These are phyloP conservation scores for Paracorniculantispora psalliotae DNA, from an alignment of 2,329 filamentous ascomycete genomes.

Conservation along the genomic window DNA sequence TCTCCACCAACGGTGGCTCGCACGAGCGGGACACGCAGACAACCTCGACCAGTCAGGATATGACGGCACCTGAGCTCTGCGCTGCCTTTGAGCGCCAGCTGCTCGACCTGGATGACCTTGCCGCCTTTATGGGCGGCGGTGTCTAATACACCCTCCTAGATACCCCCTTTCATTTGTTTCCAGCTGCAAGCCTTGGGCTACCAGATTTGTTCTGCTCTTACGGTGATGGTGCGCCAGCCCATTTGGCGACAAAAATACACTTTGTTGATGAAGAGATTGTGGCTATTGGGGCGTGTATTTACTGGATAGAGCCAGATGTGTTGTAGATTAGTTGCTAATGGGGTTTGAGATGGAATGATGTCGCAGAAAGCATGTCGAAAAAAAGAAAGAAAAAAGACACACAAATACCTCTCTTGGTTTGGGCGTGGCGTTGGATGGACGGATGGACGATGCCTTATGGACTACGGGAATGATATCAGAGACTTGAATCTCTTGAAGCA, in stretches of 20 bases:
- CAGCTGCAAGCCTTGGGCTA: neutral
- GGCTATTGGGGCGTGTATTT: too few relatives aligned
- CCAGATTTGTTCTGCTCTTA: slow-evolving; percentile 7
- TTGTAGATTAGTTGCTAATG: neutral
- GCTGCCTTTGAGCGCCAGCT: slow-evolving; percentile 56
- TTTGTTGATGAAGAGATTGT: neutral
- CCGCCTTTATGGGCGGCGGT: slow-evolving; percentile 58
- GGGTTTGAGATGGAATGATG: neutral
- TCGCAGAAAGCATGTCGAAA: neutral
- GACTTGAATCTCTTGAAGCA: neutral
- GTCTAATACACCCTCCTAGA: slow-evolving; percentile 42
- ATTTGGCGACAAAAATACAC: neutral
- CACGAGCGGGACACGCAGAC: slow-evolving; percentile 27
- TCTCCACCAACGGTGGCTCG: slow-evolving; percentile 27
- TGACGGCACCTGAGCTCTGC: slow-evolving; percentile 56
- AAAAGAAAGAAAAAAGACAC: neutral
- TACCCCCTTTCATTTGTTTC: neutral
- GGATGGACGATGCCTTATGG: neutral
- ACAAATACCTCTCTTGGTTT: slow-evolving; percentile 2
- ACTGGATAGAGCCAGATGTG: neutral
- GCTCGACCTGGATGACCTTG: slow-evolving; percentile 55
- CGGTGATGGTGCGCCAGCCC: neutral
- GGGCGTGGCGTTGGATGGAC: slow-evolving; percentile 1
- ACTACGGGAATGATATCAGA: neutral
- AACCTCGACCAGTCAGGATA: slow-evolving; percentile 41